Evolutionary conservation across 495 filamentous ascomycete species (phyloP), one percentile per base, ranked within the genome.

Genomic region (Cairneyella variabilis): DNA sequence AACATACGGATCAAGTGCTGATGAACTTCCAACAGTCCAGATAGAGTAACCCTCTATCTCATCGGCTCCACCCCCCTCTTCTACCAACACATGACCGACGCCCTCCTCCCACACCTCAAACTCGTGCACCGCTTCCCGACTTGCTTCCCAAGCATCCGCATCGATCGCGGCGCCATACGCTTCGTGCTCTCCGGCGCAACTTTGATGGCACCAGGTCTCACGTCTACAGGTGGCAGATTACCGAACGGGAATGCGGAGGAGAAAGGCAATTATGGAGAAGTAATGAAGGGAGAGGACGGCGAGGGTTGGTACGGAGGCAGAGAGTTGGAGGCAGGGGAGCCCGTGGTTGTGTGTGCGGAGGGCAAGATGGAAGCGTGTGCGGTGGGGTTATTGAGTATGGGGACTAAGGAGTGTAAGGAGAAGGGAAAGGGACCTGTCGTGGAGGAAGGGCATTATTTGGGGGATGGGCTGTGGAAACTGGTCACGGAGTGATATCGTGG

Each of bases 111-210:
- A 1, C 91, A 96, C 65, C 83, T 93, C 2, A 73, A 74, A 14
- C 80, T 92, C 51, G 76, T 92, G 23, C 89, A 92, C 70, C 72
- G 78, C 47, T 89, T 85, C 71, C 85, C 85, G 5, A 61, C 72
- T 48, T 76, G 75, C 61, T 89, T 89, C 64, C 76, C 78, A 5
- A 76, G 72, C 21, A 66, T 89, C 38, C 80, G 84, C 48, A 91
- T 96, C 63, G 92, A 97, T 69, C 84, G 93, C 44, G 93, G 93
- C 47, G 93, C 95, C 0, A 97, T 97, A 68, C 89, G 95, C 53
- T 98, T 98, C 71, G 92, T 98, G 25, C 79, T 98, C 0, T 84
- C 82, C 2, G 93, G 93, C 20, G 93, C 93, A 0, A 86, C 91
- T 48, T 83, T 98, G 38, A 98, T 98, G 93, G 91, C 88, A 11